These are phyloP conservation scores for Discostella stelligera DNA, from an alignment of 352 stramenopile species.

Conservation along the genomic window DNA sequence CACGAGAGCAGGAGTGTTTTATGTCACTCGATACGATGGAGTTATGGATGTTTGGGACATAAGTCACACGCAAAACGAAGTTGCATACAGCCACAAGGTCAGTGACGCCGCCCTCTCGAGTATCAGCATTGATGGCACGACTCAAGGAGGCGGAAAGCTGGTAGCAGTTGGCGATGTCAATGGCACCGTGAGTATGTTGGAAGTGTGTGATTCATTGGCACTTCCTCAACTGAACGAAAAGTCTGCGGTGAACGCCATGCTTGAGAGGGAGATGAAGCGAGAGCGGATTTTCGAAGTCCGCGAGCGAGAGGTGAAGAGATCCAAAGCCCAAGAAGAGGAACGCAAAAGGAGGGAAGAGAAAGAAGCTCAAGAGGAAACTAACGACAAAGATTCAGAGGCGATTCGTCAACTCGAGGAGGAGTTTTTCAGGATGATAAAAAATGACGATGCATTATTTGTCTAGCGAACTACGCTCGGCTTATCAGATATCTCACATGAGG, in stretches of 20 bases:
- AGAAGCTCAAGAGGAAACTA: slow-evolving; percentile 2
- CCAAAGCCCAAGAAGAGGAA: slow-evolving; percentile 30
- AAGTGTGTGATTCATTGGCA: slow-evolving; percentile 91
- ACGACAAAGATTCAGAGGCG: slow-evolving; percentile 14
- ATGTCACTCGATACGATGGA: slow-evolving; percentile 94
- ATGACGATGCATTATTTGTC: neutral
- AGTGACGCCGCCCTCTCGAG: slow-evolving; percentile 88
- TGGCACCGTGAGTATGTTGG: slow-evolving; percentile 94
- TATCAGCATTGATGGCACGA: slow-evolving; percentile 91
- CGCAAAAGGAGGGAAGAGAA: slow-evolving; percentile 16
- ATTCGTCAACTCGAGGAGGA: slow-evolving; percentile 14
- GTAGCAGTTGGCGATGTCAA: slow-evolving; percentile 93
- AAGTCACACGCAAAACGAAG: slow-evolving; percentile 95
- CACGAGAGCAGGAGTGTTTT: slow-evolving; percentile 94
- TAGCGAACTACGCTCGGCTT: neutral
- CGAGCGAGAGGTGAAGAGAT: slow-evolving; percentile 36
- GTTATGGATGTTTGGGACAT: slow-evolving; percentile 96
- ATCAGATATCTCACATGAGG: no score
- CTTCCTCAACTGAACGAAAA: slow-evolving; percentile 91
- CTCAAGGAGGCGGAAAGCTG: slow-evolving; percentile 88
- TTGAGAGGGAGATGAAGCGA: slow-evolving; percentile 95
- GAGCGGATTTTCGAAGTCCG: slow-evolving; percentile 89
- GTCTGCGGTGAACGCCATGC: slow-evolving; percentile 91
- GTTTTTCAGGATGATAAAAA: slow-evolving; percentile 17
- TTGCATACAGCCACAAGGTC: slow-evolving; percentile 97